Evolutionary conservation across 108 stramenopile genomes (phyloP), one percentile per base, ranked within the genome.

Genomic region (Cyclotella cryptica): DNA sequence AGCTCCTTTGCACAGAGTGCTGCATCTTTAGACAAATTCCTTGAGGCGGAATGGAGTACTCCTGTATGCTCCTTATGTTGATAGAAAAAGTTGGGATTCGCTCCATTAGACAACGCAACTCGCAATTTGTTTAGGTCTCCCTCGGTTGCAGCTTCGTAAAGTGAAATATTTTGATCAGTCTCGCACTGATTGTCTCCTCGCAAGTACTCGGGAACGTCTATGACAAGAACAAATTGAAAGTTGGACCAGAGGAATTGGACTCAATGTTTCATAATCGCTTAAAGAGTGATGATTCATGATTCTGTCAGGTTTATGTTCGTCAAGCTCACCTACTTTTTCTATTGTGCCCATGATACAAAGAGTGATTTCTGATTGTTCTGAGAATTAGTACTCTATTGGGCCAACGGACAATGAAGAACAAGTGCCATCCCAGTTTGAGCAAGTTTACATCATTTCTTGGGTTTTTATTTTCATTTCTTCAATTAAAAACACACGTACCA

Each of bases 81-180:
- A 47, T 61, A 17, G 35, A 63, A 65, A 43, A 49, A 78, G 71
- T 78, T 78, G 14, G 77, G 77, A 14, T 78, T 67, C 0, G 47
- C 77, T 26, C 77, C 77, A 35, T 21, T 21, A 10, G 66, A 18
- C 13, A 77, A 45, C 7, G 75, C 75, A 12, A 0, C 2, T 1
- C 29, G 44, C 2, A 77, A 47, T 18, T 52, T 43, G 0, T 69
- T 17, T 22, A 69, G 11, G 28, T 77, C 68, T 58, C 67, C 57
- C 11, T 77, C 43, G 1, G 12, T n/a, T 15, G 75, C 75, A 13
- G 75, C 75, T 45, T 69, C 57, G 21, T 59, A 77, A 11, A 77
- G 49, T 24, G 61, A 10, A 21, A 58, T 3, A 24, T 77, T 77
- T 12, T 47, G 28, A 13, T 28, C 42, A 4, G 68, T 69, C 17